Conservation (phyloP, 2,329 filamentous ascomycete genomes). For the Rutstroemia sydowiana region DNA sequence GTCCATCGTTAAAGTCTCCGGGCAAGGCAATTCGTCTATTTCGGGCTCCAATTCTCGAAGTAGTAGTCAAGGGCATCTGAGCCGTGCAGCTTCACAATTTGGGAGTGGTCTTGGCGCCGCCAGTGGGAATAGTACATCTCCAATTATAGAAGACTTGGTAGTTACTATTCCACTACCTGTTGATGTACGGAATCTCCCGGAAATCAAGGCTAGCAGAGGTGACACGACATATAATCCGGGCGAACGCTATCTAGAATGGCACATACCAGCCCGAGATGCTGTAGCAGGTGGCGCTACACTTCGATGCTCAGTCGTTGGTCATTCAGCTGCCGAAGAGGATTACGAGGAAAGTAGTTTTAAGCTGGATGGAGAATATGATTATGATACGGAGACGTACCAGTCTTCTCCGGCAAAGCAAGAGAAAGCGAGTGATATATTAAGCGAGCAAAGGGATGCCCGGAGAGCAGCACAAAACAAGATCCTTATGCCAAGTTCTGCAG, state of each 20-base stretch:
- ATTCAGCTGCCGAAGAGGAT: conserved; percentile 41
- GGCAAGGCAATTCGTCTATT: conserved; percentile 33
- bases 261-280: conserved; percentile 70
- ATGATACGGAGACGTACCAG: conserved; percentile 50
- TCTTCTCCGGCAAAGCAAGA: conserved; percentile 28
- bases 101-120: conserved; percentile 34
- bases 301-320: conserved; percentile 76
- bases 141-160: conserved; percentile 66
- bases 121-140: conserved; percentile 36
- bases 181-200: conserved; percentile 73
- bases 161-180: conserved; percentile 73
- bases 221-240: conserved; percentile 76
- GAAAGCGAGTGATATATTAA: conserved; percentile 31
- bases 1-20: conserved; percentile 60
- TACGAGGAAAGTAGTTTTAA: conserved; percentile 32
- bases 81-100: conserved; percentile 41
- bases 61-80: conserved; percentile 28
- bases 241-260: conserved; percentile 72
- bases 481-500: conserved; percentile 72
- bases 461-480: conserved; percentile 62
- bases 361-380: conserved; percentile 36
- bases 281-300: conserved; percentile 64
- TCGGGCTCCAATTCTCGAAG: conserved; percentile 33
- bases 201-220: conserved; percentile 72
- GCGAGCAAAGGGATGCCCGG: conserved; percentile 39